Base-by-base conservation (phyloP, 2,329 filamentous ascomycete genomes). In the Botrytis deweyae region DNA sequence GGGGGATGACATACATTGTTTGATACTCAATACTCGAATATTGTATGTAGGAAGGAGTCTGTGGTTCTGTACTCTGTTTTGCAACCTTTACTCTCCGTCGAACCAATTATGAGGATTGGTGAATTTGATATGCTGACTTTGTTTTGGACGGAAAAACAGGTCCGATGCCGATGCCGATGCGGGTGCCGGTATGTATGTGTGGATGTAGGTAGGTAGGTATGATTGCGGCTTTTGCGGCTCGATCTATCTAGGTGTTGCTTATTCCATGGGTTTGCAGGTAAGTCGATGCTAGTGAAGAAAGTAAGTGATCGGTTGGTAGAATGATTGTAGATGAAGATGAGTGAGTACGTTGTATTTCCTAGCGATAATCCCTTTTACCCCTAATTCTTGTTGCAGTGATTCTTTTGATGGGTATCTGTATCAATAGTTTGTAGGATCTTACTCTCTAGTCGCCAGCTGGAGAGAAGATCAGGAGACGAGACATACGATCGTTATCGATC, bases 151-250 rank as follows among this genome's bases (percentile, higher is more conserved):
- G 44, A 52, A 25, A 42, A 38, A 52, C 22, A 67, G 46, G 44
- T 46, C 44, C 14, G 42, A 33, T 52, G 22, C 44, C 64, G 42
- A n/a, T 42, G 7, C 12, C 7, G 42, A 44, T 49, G 8, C 52
- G 18, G n/a, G 18, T 55, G 52, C n/a, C n/a, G n/a, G 52, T 55
- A 55, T 55, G 14, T 16, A 29, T 55, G 52, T 46, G 9, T 46
- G 44, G 4, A 25, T 52, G 49, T n/a, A 33, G 33, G 33, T 33
- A 4, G 33, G 33, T 33, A 33, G 33, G 33, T 33, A 33, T 33
- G 65, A 8, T n/a, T 16, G 65, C 65, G 65, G 65, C 44, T 65
- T 46, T 65, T 65, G 64, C 46, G 64, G 64, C 64, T 67, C 64
- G 22, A 67, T 67, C 10, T 36, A 33, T 16, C 33, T 49, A 25